phyloP scores from a whole-genome alignment of 2,329 filamentous ascomycete genomes.

The Hymenoscyphus albidus region DNA sequence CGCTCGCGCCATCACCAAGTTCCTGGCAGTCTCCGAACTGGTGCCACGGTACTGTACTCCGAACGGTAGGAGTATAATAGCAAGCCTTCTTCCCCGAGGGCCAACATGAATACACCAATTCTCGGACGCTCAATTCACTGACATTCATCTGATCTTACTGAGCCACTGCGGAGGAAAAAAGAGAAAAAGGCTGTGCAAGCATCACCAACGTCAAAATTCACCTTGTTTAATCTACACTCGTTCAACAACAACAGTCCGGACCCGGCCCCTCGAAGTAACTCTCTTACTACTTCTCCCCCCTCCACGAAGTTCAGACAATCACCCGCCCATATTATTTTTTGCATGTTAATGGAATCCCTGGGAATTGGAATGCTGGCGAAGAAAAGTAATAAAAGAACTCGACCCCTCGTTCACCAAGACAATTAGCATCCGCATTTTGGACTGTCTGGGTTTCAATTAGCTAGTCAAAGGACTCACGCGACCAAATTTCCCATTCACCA shows the following conservation, averaged over 20 bases:
- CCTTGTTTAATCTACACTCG: slow-evolving; percentile 12
- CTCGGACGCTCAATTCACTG: background rate
- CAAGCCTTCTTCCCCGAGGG: background rate
- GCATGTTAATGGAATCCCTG: slow-evolving; percentile 6
- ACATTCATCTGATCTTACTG: background rate
- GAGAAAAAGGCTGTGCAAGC: background rate
- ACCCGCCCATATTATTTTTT: slow-evolving; percentile 2
- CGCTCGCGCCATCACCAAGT: background rate
- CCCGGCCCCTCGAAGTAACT: background rate
- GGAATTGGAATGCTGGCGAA: background rate
- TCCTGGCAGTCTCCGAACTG: no score
- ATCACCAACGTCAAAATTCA: background rate
- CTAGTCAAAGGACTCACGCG: background rate
- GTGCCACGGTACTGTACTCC: no score
- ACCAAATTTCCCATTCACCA: background rate
- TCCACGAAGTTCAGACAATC: background rate
- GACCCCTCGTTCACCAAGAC: background rate
- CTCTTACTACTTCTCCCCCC: background rate
- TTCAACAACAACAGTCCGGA: slow-evolving; percentile 7
- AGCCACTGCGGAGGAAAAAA: background rate
- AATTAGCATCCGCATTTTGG: background rate
- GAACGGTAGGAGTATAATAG: background rate
- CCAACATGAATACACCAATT: no score
- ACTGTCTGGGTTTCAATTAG: background rate
- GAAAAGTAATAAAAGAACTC: background rate